These are phyloP conservation scores for Podospora appendiculata DNA, from an alignment of 495 filamentous ascomycete genomes.

Conservation along the genomic window DNA sequence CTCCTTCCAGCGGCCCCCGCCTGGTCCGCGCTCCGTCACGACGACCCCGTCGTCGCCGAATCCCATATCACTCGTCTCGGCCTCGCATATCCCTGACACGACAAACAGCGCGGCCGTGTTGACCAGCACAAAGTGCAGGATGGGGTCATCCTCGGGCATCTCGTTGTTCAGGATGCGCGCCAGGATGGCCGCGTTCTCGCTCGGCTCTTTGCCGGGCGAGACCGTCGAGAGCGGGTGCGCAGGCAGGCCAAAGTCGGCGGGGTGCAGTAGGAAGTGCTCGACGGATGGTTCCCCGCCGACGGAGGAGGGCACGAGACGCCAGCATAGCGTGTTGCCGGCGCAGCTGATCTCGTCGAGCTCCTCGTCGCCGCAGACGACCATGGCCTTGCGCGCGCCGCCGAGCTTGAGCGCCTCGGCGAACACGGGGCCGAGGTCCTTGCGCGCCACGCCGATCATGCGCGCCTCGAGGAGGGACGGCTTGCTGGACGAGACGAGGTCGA, in stretches of 20 bases:
- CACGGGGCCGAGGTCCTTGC: conserved; percentile 70
- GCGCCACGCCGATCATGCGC: conserved; percentile 84
- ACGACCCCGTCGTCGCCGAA: conserved; percentile 56
- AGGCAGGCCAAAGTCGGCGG: conserved; percentile 77
- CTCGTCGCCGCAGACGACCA: conserved; percentile 91
- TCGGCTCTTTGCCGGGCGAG: conserved; percentile 73
- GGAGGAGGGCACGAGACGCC: conserved; percentile 53
- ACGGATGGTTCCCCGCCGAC: conserved; percentile 47
- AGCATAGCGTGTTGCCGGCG: conserved; percentile 80
- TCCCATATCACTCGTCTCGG: conserved; percentile 68
- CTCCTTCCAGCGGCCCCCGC: conserved; percentile 85
- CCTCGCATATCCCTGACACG: conserved; percentile 76
- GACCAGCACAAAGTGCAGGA: conserved; percentile 87
- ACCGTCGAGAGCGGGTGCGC: conserved; percentile 68
- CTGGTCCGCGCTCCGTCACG: conserved; percentile 71
- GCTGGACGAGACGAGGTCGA: conserved; percentile 41
- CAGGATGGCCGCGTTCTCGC: conserved; percentile 80
- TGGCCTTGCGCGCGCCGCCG: conserved; percentile 68
- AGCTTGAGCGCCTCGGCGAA: conserved; percentile 80
- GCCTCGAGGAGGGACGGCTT: conserved; percentile 56
- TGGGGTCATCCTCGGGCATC: conserved; percentile 65
- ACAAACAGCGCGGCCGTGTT: conserved; percentile 88
- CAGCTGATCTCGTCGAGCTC: conserved; percentile 93
- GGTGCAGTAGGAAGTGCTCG: conserved; percentile 66
- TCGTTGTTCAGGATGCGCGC: conserved; percentile 66